Evolutionary conservation across 768 basidiomycete genomes (phyloP), one percentile per base, ranked within the genome.

Genomic region (Leccinellum rugosiceps): DNA sequence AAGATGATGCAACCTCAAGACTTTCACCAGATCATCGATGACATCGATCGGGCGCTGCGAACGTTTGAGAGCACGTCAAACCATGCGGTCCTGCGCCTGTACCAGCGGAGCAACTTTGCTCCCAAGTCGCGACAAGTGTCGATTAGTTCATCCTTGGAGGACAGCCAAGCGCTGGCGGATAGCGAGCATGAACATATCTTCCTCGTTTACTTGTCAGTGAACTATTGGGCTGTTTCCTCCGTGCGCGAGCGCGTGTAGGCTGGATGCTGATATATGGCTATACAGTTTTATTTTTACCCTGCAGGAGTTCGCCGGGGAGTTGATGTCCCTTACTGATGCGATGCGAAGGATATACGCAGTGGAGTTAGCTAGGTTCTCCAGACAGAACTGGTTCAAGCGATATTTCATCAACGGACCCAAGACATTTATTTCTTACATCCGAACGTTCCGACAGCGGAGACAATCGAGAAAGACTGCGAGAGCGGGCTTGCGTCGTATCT

Each of bases 251-350:
- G 41, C 41, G 7, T 17, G 17, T 49, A 17, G 17, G 8, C 14
- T 45, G 38, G 23, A 3, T 48, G 3, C 54, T 71, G 54, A 70
- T 43, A 47, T 14, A 47, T 28, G n/a, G 47, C 34, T 48, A 26
- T 49, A 25, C 60, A 97, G 94, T 76, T 98, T 96, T 74, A 89
- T 97, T 61, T 99, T 98, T 73, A 96, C 94, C 0, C 71, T 98
- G 45, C 94, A 99, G 73, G 97, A 98, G 68, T 98, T 98, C 68
- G 83, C 92, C 8, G 78, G 82, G 57, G 96, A 98, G 71, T 72
- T 96, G 51, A 77, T 88, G 31, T 85, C 84, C 19, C 83, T 98
- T 11, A 81, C 92, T 0, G 91, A 94, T 68, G 87, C 91, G 8
- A 90, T 98, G 80, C 79, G 85, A 51, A 79, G 87, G 55, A 86